These are phyloP conservation scores for Aspergillus saccharolyticus DNA, from an alignment of 495 filamentous ascomycete genomes.

Conservation along the genomic window DNA sequence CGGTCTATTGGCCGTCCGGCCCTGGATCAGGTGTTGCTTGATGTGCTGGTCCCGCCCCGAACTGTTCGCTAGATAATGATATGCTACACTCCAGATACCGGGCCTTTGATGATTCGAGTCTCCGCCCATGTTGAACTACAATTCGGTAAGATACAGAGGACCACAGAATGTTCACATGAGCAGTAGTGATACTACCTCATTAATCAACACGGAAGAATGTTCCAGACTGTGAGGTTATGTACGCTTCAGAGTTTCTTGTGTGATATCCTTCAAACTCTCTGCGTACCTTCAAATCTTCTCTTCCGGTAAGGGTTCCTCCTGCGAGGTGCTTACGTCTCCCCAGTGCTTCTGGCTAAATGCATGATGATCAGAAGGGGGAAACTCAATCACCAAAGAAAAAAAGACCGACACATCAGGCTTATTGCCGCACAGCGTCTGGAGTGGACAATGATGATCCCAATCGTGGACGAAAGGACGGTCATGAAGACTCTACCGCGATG, in stretches of 20 bases:
- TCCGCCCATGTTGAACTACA: background rate
- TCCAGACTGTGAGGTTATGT: background rate
- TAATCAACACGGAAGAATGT: background rate
- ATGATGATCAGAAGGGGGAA: background rate
- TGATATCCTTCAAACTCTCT: background rate
- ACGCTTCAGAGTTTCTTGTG: background rate
- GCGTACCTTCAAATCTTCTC: background rate
- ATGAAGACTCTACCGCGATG: background rate
- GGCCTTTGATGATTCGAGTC: background rate
- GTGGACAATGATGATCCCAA: background rate
- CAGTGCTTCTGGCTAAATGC: background rate
- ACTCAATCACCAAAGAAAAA: background rate
- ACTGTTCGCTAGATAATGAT: background rate
- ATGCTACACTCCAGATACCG: background rate
- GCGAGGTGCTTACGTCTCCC: no score
- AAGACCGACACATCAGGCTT: background rate
- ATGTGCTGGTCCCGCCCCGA: background rate
- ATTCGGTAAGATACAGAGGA: background rate
- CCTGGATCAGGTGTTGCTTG: background rate
- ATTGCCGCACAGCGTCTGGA: background rate
- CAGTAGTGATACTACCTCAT: background rate
- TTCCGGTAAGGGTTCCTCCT: background rate
- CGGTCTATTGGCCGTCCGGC: constrained; percentile 1
- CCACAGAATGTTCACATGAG: background rate
- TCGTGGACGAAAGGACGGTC: background rate